Conservation (phyloP, 2,329 filamentous ascomycete genomes). For the Claviceps spartinae region DNA sequence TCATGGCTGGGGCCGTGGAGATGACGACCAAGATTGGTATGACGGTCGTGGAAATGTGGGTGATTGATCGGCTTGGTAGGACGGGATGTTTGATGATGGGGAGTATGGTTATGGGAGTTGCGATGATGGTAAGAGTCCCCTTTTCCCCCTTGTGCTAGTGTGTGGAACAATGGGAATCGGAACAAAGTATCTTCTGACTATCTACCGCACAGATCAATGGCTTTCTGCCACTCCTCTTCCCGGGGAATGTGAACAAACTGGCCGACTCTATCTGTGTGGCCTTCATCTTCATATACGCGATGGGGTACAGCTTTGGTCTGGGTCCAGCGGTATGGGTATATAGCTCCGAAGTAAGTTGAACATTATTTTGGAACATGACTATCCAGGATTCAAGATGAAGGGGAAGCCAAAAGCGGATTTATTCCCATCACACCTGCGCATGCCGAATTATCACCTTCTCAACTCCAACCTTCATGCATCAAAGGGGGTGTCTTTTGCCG, state of each 20-base stretch:
- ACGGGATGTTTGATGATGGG: slow-evolving; percentile 34
- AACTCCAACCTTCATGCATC: too few species aligned
- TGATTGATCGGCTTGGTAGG: slow-evolving; percentile 40
- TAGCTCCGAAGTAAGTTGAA: slow-evolving; percentile 34
- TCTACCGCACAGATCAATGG: slow-evolving; percentile 34
- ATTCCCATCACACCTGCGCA: too few species aligned
- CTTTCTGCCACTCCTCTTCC: slow-evolving; percentile 35
- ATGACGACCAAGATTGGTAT: slow-evolving; percentile 44
- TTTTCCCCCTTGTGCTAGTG: too few species aligned
- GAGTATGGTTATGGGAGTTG: slow-evolving; percentile 36
- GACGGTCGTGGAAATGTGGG: slow-evolving; percentile 40
- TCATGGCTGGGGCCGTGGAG: slow-evolving; percentile 42
- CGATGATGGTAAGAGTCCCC: slow-evolving; percentile 31
- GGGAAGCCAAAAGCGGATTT: too few species aligned
- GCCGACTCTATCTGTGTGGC: slow-evolving; percentile 38
- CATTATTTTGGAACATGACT: too few species aligned
- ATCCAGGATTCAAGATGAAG: too few species aligned
- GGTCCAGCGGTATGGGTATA: slow-evolving; percentile 46
- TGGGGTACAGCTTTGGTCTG: slow-evolving; percentile 44
- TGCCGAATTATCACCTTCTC: too few species aligned
- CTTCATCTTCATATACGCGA: slow-evolving; percentile 44
- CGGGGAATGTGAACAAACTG: slow-evolving; percentile 30
- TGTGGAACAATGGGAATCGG: too few species aligned
- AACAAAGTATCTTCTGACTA: background rate
- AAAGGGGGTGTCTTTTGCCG: too few species aligned